These are phyloP conservation scores for Rhizopogon rudus DNA, from an alignment of 768 basidiomycete species.

Conservation along the genomic window DNA sequence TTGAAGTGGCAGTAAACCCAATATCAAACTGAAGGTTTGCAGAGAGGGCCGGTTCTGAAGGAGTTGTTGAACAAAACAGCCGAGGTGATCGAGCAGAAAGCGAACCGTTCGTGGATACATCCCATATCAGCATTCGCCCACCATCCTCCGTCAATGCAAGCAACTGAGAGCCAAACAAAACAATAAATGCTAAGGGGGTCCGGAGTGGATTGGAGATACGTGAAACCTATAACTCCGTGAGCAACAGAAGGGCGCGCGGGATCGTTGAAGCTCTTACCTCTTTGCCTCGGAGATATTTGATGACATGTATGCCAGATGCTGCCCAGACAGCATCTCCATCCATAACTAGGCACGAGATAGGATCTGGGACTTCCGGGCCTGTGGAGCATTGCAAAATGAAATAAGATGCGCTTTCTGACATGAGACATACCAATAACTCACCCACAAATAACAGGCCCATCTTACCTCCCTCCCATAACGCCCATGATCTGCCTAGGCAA, in stretches of 20 bases:
- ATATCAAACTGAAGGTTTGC: conserved; percentile 73
- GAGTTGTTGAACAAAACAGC: background rate
- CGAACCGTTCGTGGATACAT: conserved; percentile 56
- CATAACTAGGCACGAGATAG: conserved; percentile 73
- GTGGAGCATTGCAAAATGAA: conserved; percentile 3
- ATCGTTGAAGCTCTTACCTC: conserved; percentile 44
- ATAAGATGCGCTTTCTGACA: background rate
- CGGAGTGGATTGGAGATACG: conserved; percentile 63
- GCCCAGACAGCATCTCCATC: conserved; percentile 87
- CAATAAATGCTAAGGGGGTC: conserved; percentile 53
- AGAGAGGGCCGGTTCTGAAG: conserved; percentile 24
- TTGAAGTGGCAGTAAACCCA: conserved; percentile 77
- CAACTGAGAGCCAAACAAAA: conserved; percentile 78
- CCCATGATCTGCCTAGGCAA: conserved; percentile 87
- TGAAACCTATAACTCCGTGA: conserved; percentile 33
- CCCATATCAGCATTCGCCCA: conserved; percentile 72
- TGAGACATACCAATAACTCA: conserved; percentile 36
- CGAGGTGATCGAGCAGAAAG: background rate
- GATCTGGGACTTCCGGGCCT: conserved; percentile 81
- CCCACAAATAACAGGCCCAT: conserved; percentile 93
- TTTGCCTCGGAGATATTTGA: conserved; percentile 86
- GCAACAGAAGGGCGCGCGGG: background rate
- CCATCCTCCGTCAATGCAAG: conserved; percentile 81
- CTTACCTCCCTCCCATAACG: conserved; percentile 93
- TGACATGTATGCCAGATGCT: conserved; percentile 57